Evolutionary conservation across 2,329 filamentous ascomycete species (phyloP), one percentile per base, ranked within the genome.

Genomic region (Aschersonia sp.): DNA sequence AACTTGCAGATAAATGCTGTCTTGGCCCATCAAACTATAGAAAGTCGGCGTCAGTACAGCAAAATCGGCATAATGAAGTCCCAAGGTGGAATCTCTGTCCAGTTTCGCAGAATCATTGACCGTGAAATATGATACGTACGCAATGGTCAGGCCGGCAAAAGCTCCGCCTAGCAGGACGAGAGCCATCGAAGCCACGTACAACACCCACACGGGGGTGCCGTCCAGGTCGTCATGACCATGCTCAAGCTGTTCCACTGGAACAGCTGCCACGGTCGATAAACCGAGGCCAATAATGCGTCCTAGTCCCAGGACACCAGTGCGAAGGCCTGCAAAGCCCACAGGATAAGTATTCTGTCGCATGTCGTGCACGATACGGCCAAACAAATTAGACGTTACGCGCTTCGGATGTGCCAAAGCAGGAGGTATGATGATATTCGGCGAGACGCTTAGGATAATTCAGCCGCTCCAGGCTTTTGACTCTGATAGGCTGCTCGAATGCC

Each of bases 1-100:
- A 54, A 98, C 92, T 67, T 96, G 92, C 12, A 98, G 77, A 65
- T 98, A 96, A 58, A 97, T 94, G 65, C 94, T 89, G 69, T 98
- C 92, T 69, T 89, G 78, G 47, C 77, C 77, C 77, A 80, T 80
- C 50, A 80, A 62, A 6, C 72, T 75, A 47, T 9, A 30, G 38
- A 29, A 31, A 49, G 30, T n/a, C 31, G 10, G 20, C 42, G 43
- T 51, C 43, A 51, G 47, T 32, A 35, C 30, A 38, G 2, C 30
- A n/a, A 32, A 2, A 28, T 3, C 30, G 20, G 7, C 28, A 7
- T 31, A 9, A 29, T 41, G 4, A 40, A 7, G n/a, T 31, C 29
- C 35, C 31, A 20, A 41, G 31, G 29, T 3, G 31, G 29, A 28
- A 41, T 2, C n/a, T 3, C 9, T 31, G 10, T 20, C 20, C 20